Conservation (phyloP, 2,329 filamentous ascomycete genomes). For the Didymella lethalis region DNA sequence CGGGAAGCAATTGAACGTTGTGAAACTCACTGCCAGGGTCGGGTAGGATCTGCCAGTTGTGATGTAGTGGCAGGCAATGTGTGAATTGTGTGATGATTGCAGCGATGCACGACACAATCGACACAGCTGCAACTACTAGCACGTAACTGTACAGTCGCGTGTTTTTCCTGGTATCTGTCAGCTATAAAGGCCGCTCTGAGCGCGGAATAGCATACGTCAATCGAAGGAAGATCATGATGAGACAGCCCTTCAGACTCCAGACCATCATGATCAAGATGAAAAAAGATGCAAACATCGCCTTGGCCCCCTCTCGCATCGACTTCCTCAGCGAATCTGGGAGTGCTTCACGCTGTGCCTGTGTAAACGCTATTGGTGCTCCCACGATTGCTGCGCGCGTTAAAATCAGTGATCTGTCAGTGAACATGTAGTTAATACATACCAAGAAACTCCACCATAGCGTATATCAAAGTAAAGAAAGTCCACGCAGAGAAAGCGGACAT, state of each 20-base stretch:
- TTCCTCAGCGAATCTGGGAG: background rate
- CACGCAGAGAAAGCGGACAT: background rate
- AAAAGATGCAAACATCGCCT: background rate
- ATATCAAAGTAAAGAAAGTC: background rate
- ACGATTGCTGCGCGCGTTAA: background rate
- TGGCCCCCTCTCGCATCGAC: background rate
- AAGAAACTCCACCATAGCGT: background rate
- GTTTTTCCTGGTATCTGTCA: background rate
- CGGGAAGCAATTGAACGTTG: too few relatives aligned
- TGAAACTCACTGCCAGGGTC: conserved; percentile 9
- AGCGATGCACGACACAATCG: conserved; percentile 1
- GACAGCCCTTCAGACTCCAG: background rate
- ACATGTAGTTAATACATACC: background rate
- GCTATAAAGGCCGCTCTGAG: background rate
- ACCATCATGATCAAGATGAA: background rate
- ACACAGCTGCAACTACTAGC: background rate
- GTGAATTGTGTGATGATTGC: conserved; percentile 8
- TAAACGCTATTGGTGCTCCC: background rate
- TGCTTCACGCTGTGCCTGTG: background rate
- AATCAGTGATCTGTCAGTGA: background rate
- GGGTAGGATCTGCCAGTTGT: conserved; percentile 12
- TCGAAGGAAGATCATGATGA: background rate
- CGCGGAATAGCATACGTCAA: background rate
- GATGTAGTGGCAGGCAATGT: conserved; percentile 9
- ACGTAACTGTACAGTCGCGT: background rate